Evolutionary conservation across 2,329 filamentous ascomycete genomes (phyloP).

Genomic region (Knufia fluminis): DNA sequence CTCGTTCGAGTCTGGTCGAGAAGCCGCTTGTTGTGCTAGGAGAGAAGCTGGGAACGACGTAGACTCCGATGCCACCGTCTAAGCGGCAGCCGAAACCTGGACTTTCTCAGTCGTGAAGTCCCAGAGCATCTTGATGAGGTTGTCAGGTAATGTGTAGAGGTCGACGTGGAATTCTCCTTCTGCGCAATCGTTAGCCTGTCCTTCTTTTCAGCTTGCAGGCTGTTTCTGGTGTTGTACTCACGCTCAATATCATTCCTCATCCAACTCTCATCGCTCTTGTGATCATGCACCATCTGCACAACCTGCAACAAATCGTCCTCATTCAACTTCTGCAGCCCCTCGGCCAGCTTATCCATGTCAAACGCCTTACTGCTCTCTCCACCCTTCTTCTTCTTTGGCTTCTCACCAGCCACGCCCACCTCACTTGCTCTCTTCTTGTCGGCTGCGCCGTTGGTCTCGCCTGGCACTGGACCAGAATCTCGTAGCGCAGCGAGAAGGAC

Average conservation of each 20-base stretch:
- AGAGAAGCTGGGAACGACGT: too few species aligned
- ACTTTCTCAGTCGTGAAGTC: slow-evolving; percentile 57
- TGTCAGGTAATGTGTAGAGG: slow-evolving; percentile 89
- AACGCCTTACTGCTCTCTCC: slow-evolving; percentile 54
- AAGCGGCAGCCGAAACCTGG: slow-evolving; percentile 18
- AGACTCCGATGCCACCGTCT: background rate
- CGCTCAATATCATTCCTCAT: slow-evolving; percentile 95
- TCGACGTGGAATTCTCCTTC: slow-evolving; percentile 98
- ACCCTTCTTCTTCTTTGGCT: slow-evolving; percentile 57
- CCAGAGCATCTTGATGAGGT: slow-evolving; percentile 87
- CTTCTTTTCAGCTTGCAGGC: too few species aligned
- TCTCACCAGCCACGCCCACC: slow-evolving; percentile 47
- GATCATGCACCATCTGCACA: slow-evolving; percentile 96
- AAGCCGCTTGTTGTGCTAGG: too few species aligned
- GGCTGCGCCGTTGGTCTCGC: slow-evolving; percentile 53
- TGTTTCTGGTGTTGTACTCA: too few species aligned
- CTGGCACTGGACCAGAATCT: slow-evolving; percentile 77
- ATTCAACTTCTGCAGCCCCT: slow-evolving; percentile 75
- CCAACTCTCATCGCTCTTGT: slow-evolving; percentile 88
- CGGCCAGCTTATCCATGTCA: slow-evolving; percentile 95
- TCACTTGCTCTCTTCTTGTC: slow-evolving; percentile 46
- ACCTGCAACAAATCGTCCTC: slow-evolving; percentile 93
- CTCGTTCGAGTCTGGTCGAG: too few species aligned
- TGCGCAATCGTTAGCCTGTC: slow-evolving; percentile 33
- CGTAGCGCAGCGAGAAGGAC: slow-evolving; percentile 63